phyloP scores from a whole-genome alignment of 163 green algal genomes.

The Chlamydomonas reinhardtii region DNA sequence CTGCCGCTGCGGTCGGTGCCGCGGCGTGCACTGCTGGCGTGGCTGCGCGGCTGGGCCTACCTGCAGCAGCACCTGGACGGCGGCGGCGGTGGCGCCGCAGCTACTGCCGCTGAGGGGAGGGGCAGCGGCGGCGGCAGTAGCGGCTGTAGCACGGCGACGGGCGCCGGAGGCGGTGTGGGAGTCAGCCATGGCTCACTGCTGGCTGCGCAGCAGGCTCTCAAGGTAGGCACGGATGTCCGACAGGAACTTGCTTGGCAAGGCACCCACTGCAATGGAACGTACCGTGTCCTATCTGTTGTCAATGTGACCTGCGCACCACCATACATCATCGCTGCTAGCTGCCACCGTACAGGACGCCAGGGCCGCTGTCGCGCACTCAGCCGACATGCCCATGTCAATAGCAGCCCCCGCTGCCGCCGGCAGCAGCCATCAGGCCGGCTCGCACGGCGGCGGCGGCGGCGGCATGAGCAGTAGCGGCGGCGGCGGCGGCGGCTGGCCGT shows the following conservation, averaged over 20 bases:
- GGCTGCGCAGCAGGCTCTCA: conserved; percentile 5
- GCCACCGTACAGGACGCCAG: conserved; percentile 4
- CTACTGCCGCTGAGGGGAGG: too few species aligned
- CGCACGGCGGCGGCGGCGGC: neutral
- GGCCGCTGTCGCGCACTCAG: conserved; percentile 9
- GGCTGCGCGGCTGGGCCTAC: conserved; percentile 45
- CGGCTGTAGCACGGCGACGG: too few species aligned
- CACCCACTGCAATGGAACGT: too few species aligned
- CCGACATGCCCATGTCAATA: neutral
- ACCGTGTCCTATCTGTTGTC: too few species aligned
- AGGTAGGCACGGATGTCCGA: neutral
- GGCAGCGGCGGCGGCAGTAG: too few species aligned
- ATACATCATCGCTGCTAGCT: neutral
- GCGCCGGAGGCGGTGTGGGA: too few species aligned
- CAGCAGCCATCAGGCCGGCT: neutral
- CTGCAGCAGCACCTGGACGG: neutral
- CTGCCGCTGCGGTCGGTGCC: neutral
- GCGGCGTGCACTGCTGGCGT: conserved; percentile 16
- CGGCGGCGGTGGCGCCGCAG: neutral
- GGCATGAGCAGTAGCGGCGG: neutral
- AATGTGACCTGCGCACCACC: too few species aligned
- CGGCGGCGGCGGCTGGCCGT: neutral
- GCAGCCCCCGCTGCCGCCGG: neutral
- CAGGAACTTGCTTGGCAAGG: too few species aligned
- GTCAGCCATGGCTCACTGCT: too few species aligned